Base-by-base conservation (phyloP, 1,284 basidiomycete genomes). In the Boletus mariae region DNA sequence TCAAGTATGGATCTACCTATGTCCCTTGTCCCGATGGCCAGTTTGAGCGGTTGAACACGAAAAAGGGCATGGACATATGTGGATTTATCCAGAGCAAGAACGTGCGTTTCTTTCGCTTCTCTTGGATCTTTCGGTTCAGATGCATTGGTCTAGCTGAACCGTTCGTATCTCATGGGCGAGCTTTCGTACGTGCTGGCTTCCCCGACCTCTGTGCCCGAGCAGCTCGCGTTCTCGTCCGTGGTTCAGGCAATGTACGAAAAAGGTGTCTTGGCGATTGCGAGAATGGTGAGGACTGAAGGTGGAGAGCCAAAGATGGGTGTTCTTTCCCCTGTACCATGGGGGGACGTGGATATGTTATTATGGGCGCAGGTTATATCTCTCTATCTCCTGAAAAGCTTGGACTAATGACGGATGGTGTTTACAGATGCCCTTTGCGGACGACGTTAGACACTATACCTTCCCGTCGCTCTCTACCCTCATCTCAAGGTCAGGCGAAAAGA, bases 341-440 rank as follows among this genome's bases (percentile, higher is more conserved):
- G 83, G 2, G 78, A 83, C 34, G 78, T 90, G 7, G 91, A 95
- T 59, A 89, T 84, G 66, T 75, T 95, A 58, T 76, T 92, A 48
- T 95, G 89, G 90, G 80, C 83, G 23, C 85, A 87, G 74, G 92
- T 91, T 2, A 61, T 48, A 75, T 63, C 8, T 26, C 26, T 50
- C 43, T 7, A 11, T 52, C n/a, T 28, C 45, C 25, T 28, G 4
- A 17, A 26, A 25, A 17, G 35, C 44, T 13, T 37, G 9, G 29
- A 35, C 13, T 34, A 23, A 34, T 51, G 7, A 49, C 10, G 10
- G 25, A 32, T 54, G 1, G 29, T 8, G 11, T 51, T 54, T 57
- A 7, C 62, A 95, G 88, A 84, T 97, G 77, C 96, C 96, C 0
- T 98, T 98, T 65, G 91, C 93, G 4, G 94, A 98, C 64, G 96